Base-by-base conservation (phyloP, 2,329 filamentous ascomycete genomes). In the Dactylellina parvicollis region DNA sequence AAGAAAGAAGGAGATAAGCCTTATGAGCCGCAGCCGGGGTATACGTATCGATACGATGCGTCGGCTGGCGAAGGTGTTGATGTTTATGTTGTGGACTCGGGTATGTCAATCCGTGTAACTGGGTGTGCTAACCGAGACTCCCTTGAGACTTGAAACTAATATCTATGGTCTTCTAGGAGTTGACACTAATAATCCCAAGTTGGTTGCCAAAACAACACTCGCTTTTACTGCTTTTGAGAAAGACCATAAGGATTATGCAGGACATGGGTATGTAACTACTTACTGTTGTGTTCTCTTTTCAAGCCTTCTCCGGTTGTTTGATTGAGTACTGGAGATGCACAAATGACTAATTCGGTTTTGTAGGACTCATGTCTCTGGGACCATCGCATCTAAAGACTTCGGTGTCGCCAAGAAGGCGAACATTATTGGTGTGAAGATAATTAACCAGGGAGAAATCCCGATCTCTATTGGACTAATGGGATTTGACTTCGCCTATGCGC, bases 381-480 rank as follows among this genome's bases (percentile, higher is more conserved):
- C 64, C 8, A 55, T 69, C 18, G 64, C 54, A 3, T 69, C 64
- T 14, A 10, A 34, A 14, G 44, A 55, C 4, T 69, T 46, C 16
- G 64, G 64, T 14, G 64, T 69, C 22, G 64, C 64, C 18, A 69
- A 69, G 34, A 69, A 69, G 40, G 54, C 50, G 12, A 69, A 69
- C 36, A 55, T 69, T n/a, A 16, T 61, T 10, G 64, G 47, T n/a
- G 49, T 69, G 18, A 69, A 69, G 46, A 55, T 61, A 1, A 46
- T 69, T 16, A 55, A 69, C 14, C n/a, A 79, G 26, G 85, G 85
- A 42, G 78, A 66, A 65, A 80, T 79, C n/a, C 80, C 82, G 60
- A 86, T 83, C 79, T 83, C 64, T 20, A 30, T 55, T 28, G 57
- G 57, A 14, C 16, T 69, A 26, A 55, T 55, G 40, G 64, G 64